These are phyloP conservation scores for Flaveria robusta DNA, from an alignment of 129 eudicot genomes.

Conservation along the genomic window DNA sequence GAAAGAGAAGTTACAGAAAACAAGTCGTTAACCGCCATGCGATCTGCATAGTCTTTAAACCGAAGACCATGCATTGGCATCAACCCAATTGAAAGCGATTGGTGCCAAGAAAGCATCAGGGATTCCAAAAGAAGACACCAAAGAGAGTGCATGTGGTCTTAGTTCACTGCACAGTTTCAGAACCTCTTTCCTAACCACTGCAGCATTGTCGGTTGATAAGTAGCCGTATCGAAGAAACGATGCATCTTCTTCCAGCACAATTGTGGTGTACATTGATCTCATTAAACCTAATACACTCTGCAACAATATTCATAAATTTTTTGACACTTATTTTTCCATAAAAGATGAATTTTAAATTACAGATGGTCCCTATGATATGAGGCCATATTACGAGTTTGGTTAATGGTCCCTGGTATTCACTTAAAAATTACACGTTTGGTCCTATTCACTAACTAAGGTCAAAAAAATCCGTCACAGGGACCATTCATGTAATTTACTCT, in stretches of 20 bases:
- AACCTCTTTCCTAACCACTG: conserved; percentile 78
- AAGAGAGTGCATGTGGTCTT: conserved; percentile 84
- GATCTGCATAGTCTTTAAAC: conserved; percentile 22
- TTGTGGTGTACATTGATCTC: conserved; percentile 72
- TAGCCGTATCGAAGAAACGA: conserved; percentile 90
- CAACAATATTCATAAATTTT: conserved; percentile 25
- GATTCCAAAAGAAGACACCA: conserved; percentile 87
- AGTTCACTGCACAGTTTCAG: conserved; percentile 74
- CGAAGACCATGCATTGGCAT: conserved; percentile 78
- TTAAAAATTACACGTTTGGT: no score
- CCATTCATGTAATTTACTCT: neutral
- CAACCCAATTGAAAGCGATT: conserved; percentile 90
- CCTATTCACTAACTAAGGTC: no score
- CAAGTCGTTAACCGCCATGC: neutral
- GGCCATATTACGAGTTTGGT: no score
- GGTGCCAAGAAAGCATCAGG: conserved; percentile 97
- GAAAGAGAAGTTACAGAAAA: neutral
- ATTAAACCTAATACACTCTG: conserved; percentile 67
- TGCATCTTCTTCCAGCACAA: conserved; percentile 81
- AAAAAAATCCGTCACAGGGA: no score
- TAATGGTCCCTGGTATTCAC: no score
- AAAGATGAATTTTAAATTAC: no score
- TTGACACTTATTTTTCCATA: neutral
- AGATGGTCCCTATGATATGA: no score
- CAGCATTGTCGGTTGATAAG: conserved; percentile 70